Evolutionary conservation across 805 yeast species (phyloP).

Genomic region (Lachancea nothofagi): DNA sequence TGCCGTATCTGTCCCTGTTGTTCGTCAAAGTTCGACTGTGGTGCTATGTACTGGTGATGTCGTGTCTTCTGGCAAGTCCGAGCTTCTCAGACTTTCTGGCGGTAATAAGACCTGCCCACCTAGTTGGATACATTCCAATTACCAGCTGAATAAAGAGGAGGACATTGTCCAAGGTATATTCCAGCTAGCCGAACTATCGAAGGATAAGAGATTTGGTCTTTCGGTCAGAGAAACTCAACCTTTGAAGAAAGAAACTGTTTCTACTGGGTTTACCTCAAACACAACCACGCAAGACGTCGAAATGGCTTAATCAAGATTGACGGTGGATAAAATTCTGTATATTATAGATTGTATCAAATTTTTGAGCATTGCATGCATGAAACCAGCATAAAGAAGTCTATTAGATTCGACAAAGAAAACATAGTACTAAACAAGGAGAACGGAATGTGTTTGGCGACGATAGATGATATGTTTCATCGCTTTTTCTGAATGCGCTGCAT

Average conservation of each 20-base stretch:
- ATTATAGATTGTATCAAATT: conserved; percentile 1
- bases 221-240: conserved; percentile 59
- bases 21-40: conserved; percentile 77
- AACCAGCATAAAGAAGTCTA: neutral
- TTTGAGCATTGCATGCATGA: neutral
- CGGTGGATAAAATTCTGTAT: neutral
- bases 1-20: conserved; percentile 51
- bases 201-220: conserved; percentile 67
- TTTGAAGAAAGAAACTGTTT: conserved; percentile 31
- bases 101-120: conserved; percentile 65
- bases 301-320: conserved; percentile 9
- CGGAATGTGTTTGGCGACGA: too few relatives aligned
- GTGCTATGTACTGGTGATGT: conserved; percentile 45
- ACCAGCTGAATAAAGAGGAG: conserved; percentile 49
- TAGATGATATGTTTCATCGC: too few relatives aligned
- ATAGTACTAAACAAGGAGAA: too few relatives aligned
- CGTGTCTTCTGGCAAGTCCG: conserved; percentile 41
- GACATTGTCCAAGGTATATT: conserved; percentile 40
- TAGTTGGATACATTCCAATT: conserved; percentile 82
- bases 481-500: too few relatives aligned
- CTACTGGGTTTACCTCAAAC: neutral
- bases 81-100: conserved; percentile 75
- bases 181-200: conserved; percentile 52
- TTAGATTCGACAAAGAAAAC: neutral
- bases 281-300: conserved; percentile 8